A percentile compares a stretch with the other conserved stretches of the same genome.
phyloP scores from a whole-genome alignment of 2,329 filamentous ascomycete genomes.

The Calonectria naviculata region DNA sequence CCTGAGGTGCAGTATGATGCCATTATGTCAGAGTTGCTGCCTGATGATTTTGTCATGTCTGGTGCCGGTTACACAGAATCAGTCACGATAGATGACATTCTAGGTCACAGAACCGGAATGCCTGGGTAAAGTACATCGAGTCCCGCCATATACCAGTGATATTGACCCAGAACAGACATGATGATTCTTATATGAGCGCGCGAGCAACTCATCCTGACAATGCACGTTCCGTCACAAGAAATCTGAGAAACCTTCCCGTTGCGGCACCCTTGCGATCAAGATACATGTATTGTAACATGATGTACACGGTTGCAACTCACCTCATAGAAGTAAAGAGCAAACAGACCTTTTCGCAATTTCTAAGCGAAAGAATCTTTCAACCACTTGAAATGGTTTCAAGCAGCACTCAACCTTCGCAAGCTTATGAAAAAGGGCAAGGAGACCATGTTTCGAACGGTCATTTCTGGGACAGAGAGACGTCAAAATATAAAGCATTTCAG shows the following conservation, averaged over 20 bases:
- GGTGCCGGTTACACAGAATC: slow-evolving; percentile 25
- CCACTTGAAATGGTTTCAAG: slow-evolving; percentile 41
- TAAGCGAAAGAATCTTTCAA: slow-evolving; percentile 34
- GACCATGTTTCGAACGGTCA: slow-evolving; percentile 27
- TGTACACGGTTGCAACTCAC: slow-evolving; percentile 41
- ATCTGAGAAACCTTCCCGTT: slow-evolving; percentile 39
- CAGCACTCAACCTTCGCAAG: slow-evolving; percentile 34
- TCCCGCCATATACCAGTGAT: not conserved
- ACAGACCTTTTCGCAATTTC: slow-evolving; percentile 34
- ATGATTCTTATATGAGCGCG: slow-evolving; percentile 36
- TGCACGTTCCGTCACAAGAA: slow-evolving; percentile 38
- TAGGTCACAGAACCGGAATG: slow-evolving; percentile 41
- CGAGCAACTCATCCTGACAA: slow-evolving; percentile 30
- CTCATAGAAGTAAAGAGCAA: slow-evolving; percentile 35
- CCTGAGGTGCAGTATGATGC: slow-evolving; percentile 38
- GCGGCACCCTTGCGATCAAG: slow-evolving; percentile 34
- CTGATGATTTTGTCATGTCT: slow-evolving; percentile 41
- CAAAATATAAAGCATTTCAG: slow-evolving; percentile 2
- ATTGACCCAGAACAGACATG: slow-evolving; percentile 27
- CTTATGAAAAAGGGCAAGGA: slow-evolving; percentile 29
- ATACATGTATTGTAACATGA: slow-evolving; percentile 43
- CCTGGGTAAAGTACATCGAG: slow-evolving; percentile 21
- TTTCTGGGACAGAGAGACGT: slow-evolving; percentile 16
- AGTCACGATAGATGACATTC: slow-evolving; percentile 38
- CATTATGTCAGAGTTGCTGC: slow-evolving; percentile 37